Percentiles rank a stretch among this genome's conserved stretches.
These are phyloP conservation scores for Fusarium illudens DNA, from an alignment of 2,329 filamentous ascomycete species.

Conservation along the genomic window DNA sequence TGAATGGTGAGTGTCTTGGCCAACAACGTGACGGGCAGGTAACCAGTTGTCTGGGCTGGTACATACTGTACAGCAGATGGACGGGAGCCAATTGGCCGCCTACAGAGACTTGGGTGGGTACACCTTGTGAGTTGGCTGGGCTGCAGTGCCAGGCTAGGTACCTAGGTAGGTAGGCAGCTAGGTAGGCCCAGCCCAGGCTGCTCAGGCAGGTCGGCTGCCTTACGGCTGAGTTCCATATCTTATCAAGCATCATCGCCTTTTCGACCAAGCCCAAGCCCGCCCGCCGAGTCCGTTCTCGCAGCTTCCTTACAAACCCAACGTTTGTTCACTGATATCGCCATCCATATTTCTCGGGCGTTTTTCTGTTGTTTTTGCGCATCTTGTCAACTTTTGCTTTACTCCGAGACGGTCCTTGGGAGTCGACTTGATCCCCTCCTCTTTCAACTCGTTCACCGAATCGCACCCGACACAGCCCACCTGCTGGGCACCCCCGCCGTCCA, in stretches of 20 bases:
- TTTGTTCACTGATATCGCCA: slow-evolving; percentile 9
- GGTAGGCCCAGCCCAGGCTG: no score
- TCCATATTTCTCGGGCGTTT: background rate
- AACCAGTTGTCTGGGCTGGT: no score
- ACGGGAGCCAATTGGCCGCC: no score
- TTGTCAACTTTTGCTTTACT: background rate
- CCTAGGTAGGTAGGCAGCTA: no score
- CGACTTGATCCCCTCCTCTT: background rate
- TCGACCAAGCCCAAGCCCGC: slow-evolving; percentile 27
- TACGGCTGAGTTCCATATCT: slow-evolving; percentile 38
- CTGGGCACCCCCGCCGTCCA: slow-evolving; percentile 47
- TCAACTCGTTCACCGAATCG: slow-evolving; percentile 4
- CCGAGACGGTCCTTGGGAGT: background rate
- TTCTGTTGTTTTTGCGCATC: background rate
- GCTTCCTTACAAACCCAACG: slow-evolving; percentile 2
- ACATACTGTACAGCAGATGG: no score
- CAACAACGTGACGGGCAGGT: no score
- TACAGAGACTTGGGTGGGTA: slow-evolving; percentile 38
- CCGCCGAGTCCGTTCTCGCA: slow-evolving; percentile 26
- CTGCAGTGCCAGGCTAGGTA: slow-evolving; percentile 17
- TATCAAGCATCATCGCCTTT: slow-evolving; percentile 45
- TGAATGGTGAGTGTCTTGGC: no score
- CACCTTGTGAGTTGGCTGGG: slow-evolving; percentile 14
- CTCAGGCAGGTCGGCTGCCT: slow-evolving; percentile 36
- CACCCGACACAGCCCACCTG: slow-evolving; percentile 35